Evolutionary conservation across 169 alveolate species (phyloP), one percentile per base, ranked within the genome.

Genomic region (Plasmodium sp.): DNA sequence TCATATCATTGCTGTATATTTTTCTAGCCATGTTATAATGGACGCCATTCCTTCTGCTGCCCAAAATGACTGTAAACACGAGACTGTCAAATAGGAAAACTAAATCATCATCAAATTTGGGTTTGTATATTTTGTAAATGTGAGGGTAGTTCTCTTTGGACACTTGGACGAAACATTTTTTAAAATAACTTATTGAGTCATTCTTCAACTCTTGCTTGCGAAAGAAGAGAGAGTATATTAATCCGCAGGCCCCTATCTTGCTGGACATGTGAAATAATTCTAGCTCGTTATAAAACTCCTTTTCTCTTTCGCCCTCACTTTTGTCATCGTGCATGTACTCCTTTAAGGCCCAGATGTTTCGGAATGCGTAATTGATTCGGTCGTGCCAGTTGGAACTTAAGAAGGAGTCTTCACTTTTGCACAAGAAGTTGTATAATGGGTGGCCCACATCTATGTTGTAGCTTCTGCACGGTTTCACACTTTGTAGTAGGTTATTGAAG

Each of bases 1-100:
- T 96, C 7, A 91, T 81, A 92, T 96, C 97, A 83, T 96, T 96
- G 31, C 96, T 95, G 73, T 96, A 96, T 83, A 95, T 71, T 77
- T 96, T 96, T 81, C 96, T 94, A 62, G 96, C 96, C 56, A 82
- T 82, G 14, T 96, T 96, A 80, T 94, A 95, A 27, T 81, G 34
- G 16, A 95, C 56, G 73, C 73, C 83, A 62, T 88, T 45, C 22
- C n/a, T 77, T 90, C 36, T 80, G 67, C 96, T 93, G 31, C 97
- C 97, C 36, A 95, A 80, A 22, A 95, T 71, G 1, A 95, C 94
- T 1, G 97, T 95, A 79, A 93, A 95, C 9, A 95, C 97, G 27
- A 95, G 84, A 83, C 97, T 95, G 72, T 95, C 97, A 88, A 95
- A 95, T 43, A 95, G 73, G 72, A 95, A 95, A 16, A 95, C 93